Evolutionary conservation across 305 asterid genomes (phyloP).

Genomic region (Galium porrigens): DNA sequence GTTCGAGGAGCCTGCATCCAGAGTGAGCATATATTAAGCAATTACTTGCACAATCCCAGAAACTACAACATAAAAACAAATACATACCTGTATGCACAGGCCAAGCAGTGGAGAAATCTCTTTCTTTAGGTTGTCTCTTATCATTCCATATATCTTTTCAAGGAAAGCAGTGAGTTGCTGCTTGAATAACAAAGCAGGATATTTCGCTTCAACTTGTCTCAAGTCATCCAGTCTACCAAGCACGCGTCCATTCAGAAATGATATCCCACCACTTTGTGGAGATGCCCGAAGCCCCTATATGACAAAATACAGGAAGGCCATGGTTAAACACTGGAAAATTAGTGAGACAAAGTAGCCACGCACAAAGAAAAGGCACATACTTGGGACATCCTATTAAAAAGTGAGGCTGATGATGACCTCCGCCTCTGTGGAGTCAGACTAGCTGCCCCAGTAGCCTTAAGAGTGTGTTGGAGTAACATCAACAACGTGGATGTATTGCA

Average conservation of each 20-base stretch:
- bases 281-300: conserved; percentile 79
- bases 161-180: conserved; percentile 99
- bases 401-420: conserved; percentile 89
- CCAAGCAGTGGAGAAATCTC: conserved; percentile 95
- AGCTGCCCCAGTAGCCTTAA: conserved; percentile 94
- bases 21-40: conserved; percentile 1
- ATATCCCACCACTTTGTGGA: conserved; percentile 84
- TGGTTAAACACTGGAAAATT: conserved; percentile 12
- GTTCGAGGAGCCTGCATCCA: conserved; percentile 79
- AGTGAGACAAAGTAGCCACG: conserved; percentile 16
- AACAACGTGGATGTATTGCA: conserved; percentile 83
- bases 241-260: conserved; percentile 73
- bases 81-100: conserved; percentile 78
- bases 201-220: conserved; percentile 95
- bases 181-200: conserved; percentile 96
- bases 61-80: conserved; percentile 9
- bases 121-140: conserved; percentile 87
- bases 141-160: conserved; percentile 96
- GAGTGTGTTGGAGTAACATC: conserved; percentile 95
- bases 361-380: conserved; percentile 30
- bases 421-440: conserved; percentile 92
- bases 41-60: neutral
- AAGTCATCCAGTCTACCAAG: conserved; percentile 87
- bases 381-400: conserved; percentile 97
- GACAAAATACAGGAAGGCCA: conserved; percentile 16